These are phyloP conservation scores for Phaeolepiota aurea DNA, from an alignment of 768 basidiomycete species.

Conservation along the genomic window DNA sequence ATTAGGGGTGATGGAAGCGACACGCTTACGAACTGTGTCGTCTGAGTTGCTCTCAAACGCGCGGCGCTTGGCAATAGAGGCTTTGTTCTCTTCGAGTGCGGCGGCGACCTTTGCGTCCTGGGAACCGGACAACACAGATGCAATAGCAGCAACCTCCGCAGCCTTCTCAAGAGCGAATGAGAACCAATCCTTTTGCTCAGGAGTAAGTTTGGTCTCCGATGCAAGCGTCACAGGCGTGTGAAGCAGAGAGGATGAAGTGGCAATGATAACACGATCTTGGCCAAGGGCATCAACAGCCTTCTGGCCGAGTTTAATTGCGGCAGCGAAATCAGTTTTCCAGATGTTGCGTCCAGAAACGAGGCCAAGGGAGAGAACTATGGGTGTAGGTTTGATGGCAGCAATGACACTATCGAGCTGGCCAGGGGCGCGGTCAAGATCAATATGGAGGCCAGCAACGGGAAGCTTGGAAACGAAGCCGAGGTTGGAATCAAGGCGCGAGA, in stretches of 20 bases:
- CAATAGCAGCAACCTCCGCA: slow-evolving; percentile 80
- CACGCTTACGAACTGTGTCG: slow-evolving; percentile 90
- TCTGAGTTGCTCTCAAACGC: slow-evolving; percentile 92
- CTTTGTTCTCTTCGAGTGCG: slow-evolving; percentile 83
- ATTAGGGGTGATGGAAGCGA: slow-evolving; percentile 82
- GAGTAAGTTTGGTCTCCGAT: slow-evolving; percentile 83
- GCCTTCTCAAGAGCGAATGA: slow-evolving; percentile 98
- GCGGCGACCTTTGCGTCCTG: slow-evolving; percentile 63
- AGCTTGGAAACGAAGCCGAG: slow-evolving; percentile 84
- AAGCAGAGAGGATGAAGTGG: slow-evolving; percentile 95
- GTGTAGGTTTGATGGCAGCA: slow-evolving; percentile 76
- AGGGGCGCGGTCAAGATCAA: slow-evolving; percentile 93
- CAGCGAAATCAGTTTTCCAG: slow-evolving; percentile 94
- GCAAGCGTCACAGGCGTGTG: slow-evolving; percentile 96
- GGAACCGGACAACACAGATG: slow-evolving; percentile 77
- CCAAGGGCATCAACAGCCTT: slow-evolving; percentile 82
- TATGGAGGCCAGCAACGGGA: slow-evolving; percentile 88
- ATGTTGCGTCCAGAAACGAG: slow-evolving; percentile 98
- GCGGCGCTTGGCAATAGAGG: slow-evolving; percentile 88
- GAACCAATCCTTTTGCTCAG: slow-evolving; percentile 94
- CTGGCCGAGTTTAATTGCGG: slow-evolving; percentile 74
- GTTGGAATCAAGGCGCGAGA: slow-evolving; percentile 92
- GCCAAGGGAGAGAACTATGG: slow-evolving; percentile 83
- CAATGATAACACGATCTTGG: slow-evolving; percentile 81
- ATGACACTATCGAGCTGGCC: slow-evolving; percentile 79